Base-by-base conservation (phyloP, 202 grass and related monocot species). In the Schoenoplectus tabernaemontani region DNA sequence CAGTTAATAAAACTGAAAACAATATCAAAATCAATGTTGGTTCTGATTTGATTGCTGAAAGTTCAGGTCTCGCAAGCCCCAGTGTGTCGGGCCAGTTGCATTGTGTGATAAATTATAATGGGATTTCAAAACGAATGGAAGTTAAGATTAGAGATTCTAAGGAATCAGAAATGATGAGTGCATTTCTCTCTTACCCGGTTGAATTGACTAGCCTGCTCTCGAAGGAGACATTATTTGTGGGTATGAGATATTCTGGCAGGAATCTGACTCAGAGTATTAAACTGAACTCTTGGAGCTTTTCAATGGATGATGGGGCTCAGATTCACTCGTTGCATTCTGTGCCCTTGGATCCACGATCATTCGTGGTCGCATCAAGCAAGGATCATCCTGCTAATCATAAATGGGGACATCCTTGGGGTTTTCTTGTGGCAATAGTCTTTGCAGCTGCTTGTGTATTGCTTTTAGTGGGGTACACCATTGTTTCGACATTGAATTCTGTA, bases 311-410 rank as follows among this genome's bases (percentile, higher is more conserved):
- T 11, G 77, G 58, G 26, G 38, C 7, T 5, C 39, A 48, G 50
- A 9, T 48, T 64, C 38, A 60, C 58, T 30, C 58, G 9, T 44
- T 80, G 12, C 78, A 80, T 80, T 80, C 78, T n/a, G 42, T 51
- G 78, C 78, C 78, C 13, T 80, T 80, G 59, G 78, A 80, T 80
- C 78, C 78, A 44, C 78, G 41, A 17, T 80, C 78, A 50, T 65
- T 80, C 8, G 78, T 63, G 57, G 59, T 53, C 11, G 7, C 37
- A 33, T 65, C 78, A 63, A 64, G 9, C 44, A 42, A 80, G 41
- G 78, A 80, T 36, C 59, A 12, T 34, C 39, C 23, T 65, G 10
- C 57, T 43, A 64, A 65, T 64, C 59, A 51, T 80, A 80, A 11
- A 65, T 3, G 9, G 38, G 16, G 9, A 19, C 32, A 53, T 11